These are phyloP conservation scores for Eucalyptus leucophloia DNA, from an alignment of 345 rosid genomes.

Conservation along the genomic window DNA sequence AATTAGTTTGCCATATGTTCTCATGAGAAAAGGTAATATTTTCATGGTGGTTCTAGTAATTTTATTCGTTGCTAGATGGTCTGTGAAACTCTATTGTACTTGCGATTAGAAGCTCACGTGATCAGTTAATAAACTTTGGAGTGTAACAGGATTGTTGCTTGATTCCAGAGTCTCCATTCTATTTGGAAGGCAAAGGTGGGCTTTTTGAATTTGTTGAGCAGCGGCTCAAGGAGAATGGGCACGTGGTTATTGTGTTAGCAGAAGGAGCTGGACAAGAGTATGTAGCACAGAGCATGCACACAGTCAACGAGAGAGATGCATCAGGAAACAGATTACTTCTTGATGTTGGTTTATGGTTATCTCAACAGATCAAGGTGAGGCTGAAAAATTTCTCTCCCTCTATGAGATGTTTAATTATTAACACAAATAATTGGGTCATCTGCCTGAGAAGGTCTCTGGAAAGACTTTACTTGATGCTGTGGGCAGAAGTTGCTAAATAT, in stretches of 20 bases:
- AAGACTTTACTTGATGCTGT: background rate
- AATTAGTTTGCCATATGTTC: background rate
- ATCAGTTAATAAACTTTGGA: background rate
- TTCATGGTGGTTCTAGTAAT: background rate
- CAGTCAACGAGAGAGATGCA: slow-evolving; percentile 52
- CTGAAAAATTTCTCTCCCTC: background rate
- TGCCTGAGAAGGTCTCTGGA: background rate
- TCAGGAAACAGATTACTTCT: slow-evolving; percentile 87
- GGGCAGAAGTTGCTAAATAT: background rate
- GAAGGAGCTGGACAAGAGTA: slow-evolving; percentile 97
- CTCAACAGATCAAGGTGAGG: slow-evolving; percentile 75
- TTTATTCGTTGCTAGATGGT: background rate
- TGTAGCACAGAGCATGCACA: slow-evolving; percentile 46
- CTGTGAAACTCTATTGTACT: background rate
- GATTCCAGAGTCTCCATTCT: slow-evolving; percentile 95
- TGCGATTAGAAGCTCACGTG: background rate
- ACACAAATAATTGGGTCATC: background rate
- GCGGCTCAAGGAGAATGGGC: slow-evolving; percentile 72
- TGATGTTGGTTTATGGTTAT: slow-evolving; percentile 88
- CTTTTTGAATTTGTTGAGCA: slow-evolving; percentile 74
- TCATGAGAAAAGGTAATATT: background rate
- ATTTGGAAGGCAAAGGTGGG: slow-evolving; percentile 83
- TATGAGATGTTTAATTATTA: background rate
- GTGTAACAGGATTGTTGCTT: slow-evolving; percentile 89
- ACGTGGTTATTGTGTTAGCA: slow-evolving; percentile 77